Conservation (phyloP, 2,329 filamentous ascomycete genomes). For the Diaporthe destruens region DNA sequence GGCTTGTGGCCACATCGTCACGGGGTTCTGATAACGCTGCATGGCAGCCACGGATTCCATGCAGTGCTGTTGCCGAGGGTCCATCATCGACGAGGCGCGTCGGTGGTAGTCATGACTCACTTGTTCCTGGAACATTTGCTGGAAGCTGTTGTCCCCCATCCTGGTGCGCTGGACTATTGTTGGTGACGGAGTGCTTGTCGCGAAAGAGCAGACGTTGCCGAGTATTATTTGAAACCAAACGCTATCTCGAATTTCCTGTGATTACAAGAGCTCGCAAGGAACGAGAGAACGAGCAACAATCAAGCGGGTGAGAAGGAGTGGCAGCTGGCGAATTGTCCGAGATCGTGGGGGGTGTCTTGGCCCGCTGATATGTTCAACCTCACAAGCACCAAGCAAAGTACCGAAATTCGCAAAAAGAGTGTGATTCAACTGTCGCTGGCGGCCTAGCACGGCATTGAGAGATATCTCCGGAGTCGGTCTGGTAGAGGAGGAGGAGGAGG, state of each 20-base stretch:
- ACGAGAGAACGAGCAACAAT: constrained; percentile 13
- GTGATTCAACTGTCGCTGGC: constrained; percentile 17
- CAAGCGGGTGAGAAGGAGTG: constrained; percentile 18
- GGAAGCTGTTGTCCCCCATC: constrained; percentile 39
- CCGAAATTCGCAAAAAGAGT: constrained; percentile 17
- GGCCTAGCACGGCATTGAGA: constrained; percentile 15
- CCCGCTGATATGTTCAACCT: neutral
- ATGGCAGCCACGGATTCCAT: constrained; percentile 39
- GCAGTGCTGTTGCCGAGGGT: constrained; percentile 30
- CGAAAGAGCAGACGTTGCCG: neutral
- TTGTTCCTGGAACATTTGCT: constrained; percentile 37
- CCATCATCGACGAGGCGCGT: constrained; percentile 31
- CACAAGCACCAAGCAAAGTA: neutral
- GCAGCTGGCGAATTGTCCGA: neutral
- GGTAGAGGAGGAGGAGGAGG: neutral
- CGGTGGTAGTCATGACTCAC: constrained; percentile 33
- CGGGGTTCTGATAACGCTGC: constrained; percentile 36
- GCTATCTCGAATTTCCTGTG: neutral
- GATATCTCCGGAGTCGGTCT: neutral
- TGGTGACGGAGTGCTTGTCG: neutral
- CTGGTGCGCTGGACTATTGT: neutral
- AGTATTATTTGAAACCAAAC: neutral
- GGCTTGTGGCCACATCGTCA: constrained; percentile 39
- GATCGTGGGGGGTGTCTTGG: neutral
- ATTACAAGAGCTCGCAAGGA: constrained; percentile 2